Evolutionary conservation across 140 eudicot species (phyloP).

Genomic region (Anethum foeniculum): DNA sequence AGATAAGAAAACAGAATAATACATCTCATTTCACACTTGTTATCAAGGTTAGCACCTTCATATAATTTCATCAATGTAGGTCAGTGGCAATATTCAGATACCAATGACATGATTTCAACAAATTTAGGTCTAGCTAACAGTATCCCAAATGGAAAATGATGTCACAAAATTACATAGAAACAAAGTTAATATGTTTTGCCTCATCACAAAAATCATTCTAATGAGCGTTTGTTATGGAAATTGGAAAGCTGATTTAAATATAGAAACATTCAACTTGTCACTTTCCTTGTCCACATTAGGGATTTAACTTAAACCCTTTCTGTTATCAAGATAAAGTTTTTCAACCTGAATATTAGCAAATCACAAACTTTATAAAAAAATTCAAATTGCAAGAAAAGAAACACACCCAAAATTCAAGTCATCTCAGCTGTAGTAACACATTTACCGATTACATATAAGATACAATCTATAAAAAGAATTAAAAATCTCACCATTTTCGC

Average conservation of each 20-base stretch:
- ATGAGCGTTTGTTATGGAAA: background rate
- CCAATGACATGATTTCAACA: background rate
- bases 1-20: background rate
- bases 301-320: background rate
- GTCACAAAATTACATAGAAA: background rate
- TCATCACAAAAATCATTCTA: background rate
- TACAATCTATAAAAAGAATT: background rate
- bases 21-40: background rate
- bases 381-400: background rate
- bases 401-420: background rate
- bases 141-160: background rate
- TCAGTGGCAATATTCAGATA: background rate
- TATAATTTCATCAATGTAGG: slow-evolving; percentile 2
- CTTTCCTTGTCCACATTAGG: background rate
- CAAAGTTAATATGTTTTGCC: background rate
- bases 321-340: background rate
- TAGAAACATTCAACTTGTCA: background rate
- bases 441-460: background rate
- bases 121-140: background rate
- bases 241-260: background rate
- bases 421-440: background rate
- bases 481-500: background rate
- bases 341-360: background rate
- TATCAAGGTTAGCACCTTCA: background rate
- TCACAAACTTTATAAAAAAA: background rate